Percentiles rank a stretch among this genome's conserved stretches.
phyloP scores from a whole-genome alignment of 495 filamentous ascomycete species.

The Lepraria neglecta region DNA sequence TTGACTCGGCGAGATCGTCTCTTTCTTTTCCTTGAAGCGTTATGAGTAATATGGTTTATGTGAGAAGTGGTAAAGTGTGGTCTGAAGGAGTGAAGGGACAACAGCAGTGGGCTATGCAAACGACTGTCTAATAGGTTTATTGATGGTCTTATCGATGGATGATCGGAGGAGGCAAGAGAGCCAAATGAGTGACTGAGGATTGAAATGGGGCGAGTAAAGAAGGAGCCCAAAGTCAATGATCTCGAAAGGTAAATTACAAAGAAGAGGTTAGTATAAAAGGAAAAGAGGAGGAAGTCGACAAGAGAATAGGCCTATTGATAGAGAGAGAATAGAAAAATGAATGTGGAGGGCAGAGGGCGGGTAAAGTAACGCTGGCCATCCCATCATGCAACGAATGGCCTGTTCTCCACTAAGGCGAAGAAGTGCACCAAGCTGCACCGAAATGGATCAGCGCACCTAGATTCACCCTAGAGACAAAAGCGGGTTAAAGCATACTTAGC shows the following conservation, averaged over 20 bases:
- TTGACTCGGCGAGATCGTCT: slow-evolving; percentile 6
- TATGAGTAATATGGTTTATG: slow-evolving; percentile 13
- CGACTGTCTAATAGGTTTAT: slow-evolving; percentile 35
- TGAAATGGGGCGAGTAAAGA: slow-evolving; percentile 24
- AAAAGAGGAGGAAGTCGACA: slow-evolving; percentile 26
- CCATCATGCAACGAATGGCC: slow-evolving; percentile 11
- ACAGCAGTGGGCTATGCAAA: slow-evolving; percentile 31
- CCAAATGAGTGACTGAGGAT: slow-evolving; percentile 26
- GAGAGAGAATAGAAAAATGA: slow-evolving; percentile 28
- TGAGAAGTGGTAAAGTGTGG: slow-evolving; percentile 9
- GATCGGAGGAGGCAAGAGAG: slow-evolving; percentile 17
- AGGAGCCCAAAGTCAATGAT: slow-evolving; percentile 25
- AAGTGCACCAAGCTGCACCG: slow-evolving; percentile 21
- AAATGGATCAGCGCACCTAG: slow-evolving; percentile 24
- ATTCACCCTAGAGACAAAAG: slow-evolving; percentile 10
- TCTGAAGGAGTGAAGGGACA: slow-evolving; percentile 36
- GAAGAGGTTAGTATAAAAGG: slow-evolving; percentile 28
- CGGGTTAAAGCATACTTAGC: slow-evolving; percentile 16
- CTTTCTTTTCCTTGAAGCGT: not conserved
- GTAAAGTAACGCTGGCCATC: slow-evolving; percentile 26
- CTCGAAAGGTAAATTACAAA: slow-evolving; percentile 32
- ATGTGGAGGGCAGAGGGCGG: slow-evolving; percentile 30
- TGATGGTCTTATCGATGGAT: not conserved
- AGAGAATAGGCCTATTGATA: slow-evolving; percentile 25
- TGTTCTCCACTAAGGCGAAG: slow-evolving; percentile 24